These are phyloP conservation scores for Podaxis sp. DNA, from an alignment of 768 basidiomycete genomes.

Conservation along the genomic window DNA sequence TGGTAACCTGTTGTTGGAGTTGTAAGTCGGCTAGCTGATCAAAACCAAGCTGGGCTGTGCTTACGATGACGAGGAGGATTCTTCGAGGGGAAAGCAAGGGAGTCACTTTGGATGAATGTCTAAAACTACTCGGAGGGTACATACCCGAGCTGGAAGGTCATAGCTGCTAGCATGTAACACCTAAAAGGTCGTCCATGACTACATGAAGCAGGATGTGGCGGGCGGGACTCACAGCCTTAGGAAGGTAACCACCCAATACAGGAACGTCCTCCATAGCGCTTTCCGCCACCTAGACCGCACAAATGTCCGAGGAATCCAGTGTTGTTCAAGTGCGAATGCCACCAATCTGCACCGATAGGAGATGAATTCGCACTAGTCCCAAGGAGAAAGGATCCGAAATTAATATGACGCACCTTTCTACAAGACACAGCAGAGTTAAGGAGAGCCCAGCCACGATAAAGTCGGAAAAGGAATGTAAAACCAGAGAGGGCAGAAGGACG, in stretches of 20 bases:
- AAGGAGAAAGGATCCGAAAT: too few relatives aligned
- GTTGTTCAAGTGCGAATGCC: constrained; percentile 45
- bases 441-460: constrained; percentile 49
- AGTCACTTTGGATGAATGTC: not conserved
- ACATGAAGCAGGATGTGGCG: not conserved
- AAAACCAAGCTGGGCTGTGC: constrained; percentile 15
- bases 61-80: constrained; percentile 49
- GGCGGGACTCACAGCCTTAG: constrained; percentile 51
- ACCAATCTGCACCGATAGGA: constrained; percentile 37
- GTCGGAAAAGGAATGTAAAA: constrained; percentile 44
- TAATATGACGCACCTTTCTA: constrained; percentile 49
- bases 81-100: constrained; percentile 24
- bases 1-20: constrained; percentile 41
- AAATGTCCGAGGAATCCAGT: constrained; percentile 42
- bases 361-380: not conserved
- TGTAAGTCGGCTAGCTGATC: not conserved
- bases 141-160: constrained; percentile 71
- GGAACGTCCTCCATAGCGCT: constrained; percentile 50
- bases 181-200: constrained; percentile 29
- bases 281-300: constrained; percentile 40
- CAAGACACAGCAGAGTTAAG: constrained; percentile 44
- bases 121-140: constrained; percentile 23
- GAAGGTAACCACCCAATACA: constrained; percentile 59
- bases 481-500: constrained; percentile 37
- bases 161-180: constrained; percentile 70